Evolutionary conservation across 2,329 filamentous ascomycete species (phyloP).

Genomic region (Dryadomyces quercus-mongolicae): DNA sequence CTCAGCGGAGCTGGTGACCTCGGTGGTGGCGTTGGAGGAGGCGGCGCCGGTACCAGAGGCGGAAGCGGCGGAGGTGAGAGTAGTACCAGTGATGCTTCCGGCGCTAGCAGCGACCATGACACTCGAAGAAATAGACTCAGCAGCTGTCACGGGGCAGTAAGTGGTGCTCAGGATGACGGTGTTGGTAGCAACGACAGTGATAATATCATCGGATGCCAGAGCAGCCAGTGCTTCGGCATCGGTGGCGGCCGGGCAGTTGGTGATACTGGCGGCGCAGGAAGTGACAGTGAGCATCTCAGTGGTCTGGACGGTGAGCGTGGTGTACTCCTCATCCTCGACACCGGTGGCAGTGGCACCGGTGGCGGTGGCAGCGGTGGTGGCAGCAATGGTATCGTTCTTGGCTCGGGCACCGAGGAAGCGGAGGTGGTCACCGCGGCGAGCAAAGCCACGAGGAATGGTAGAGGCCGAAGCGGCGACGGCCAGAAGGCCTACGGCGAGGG

Average conservation of each 20-base stretch:
- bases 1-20: background rate
- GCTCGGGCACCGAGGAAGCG: background rate
- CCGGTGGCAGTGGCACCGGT: background rate
- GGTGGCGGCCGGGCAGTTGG: constrained; percentile 17
- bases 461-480: constrained; percentile 30
- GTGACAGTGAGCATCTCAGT: constrained; percentile 19
- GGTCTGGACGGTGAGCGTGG: constrained; percentile 18
- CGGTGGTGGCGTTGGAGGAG: background rate
- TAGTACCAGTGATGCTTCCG: constrained; percentile 23
- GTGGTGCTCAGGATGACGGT: constrained; percentile 25
- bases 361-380: background rate
- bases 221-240: constrained; percentile 24
- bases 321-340: background rate
- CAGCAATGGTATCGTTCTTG: background rate
- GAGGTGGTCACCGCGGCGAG: background rate
- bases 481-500: constrained; percentile 30
- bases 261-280: constrained; percentile 14
- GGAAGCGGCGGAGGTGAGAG: constrained; percentile 18
- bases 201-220: constrained; percentile 17
- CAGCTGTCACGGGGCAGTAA: constrained; percentile 29
- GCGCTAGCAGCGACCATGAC: constrained; percentile 19
- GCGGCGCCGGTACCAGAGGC: background rate
- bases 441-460: constrained; percentile 20
- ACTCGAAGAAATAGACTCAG: constrained; percentile 24
- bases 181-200: constrained; percentile 24